Evolutionary conservation across 139 green algal species (phyloP).

Genomic region (Micromonas pusilla): DNA sequence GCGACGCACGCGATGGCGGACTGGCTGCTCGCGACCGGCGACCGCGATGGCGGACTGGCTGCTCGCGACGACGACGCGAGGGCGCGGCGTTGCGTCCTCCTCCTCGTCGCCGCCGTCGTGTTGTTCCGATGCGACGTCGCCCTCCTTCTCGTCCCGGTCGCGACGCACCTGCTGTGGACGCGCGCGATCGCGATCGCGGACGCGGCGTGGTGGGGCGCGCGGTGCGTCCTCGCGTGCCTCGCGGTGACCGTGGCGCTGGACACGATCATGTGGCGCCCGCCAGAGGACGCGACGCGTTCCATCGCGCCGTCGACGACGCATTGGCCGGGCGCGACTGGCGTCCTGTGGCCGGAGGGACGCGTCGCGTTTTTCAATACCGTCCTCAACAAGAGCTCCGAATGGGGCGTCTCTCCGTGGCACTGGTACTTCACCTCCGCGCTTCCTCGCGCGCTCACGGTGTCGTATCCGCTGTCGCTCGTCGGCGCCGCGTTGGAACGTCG

Average conservation of each 20-base stretch:
- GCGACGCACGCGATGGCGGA: background rate
- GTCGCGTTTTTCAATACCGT: slow-evolving; percentile 81
- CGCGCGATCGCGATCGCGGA: background rate
- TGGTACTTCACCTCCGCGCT: slow-evolving; percentile 69
- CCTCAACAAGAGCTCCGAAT: slow-evolving; percentile 65
- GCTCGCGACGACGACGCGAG: background rate
- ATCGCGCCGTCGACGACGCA: background rate
- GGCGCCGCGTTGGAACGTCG: slow-evolving; percentile 43
- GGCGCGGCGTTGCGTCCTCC: background rate
- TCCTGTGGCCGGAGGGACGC: slow-evolving; percentile 71
- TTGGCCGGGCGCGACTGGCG: slow-evolving; percentile 15
- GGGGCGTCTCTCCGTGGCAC: slow-evolving; percentile 53
- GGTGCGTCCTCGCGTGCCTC: background rate
- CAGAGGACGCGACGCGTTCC: background rate
- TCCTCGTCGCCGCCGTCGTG: slow-evolving; percentile 43
- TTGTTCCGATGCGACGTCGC: slow-evolving; percentile 70
- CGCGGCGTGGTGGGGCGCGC: background rate
- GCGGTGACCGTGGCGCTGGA: slow-evolving; percentile 51
- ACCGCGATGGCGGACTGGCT: slow-evolving; percentile 25
- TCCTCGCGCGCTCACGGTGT: slow-evolving; percentile 47
- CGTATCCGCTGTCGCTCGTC: slow-evolving; percentile 43
- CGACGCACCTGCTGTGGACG: slow-evolving; percentile 5
- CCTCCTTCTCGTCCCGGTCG: slow-evolving; percentile 54
- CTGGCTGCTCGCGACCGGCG: slow-evolving; percentile 23
- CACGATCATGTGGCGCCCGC: slow-evolving; percentile 56